Percentiles rank a stretch among this genome's conserved stretches.
Evolutionary conservation across 768 basidiomycete species (phyloP).

Genomic region (Aureoboletus auriporus): DNA sequence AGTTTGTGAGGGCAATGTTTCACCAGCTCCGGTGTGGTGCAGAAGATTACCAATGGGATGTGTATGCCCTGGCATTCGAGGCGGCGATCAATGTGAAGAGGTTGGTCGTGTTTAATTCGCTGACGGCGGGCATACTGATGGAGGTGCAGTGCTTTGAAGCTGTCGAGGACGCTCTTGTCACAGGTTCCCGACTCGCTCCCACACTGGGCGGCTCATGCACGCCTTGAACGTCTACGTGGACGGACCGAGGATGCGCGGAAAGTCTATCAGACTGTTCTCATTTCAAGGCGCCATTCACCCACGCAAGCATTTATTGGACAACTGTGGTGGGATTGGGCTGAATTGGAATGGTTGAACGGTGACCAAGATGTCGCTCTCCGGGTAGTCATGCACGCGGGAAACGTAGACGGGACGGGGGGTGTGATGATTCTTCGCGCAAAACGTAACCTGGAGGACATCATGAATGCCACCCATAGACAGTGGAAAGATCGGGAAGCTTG

Average conservation of each 20-base stretch:
- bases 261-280: slow-evolving; percentile 66
- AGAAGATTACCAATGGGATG: slow-evolving; percentile 62
- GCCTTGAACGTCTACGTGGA: slow-evolving; percentile 64
- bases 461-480: slow-evolving; percentile 24
- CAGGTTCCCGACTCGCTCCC: slow-evolving; percentile 49
- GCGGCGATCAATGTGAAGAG: slow-evolving; percentile 53
- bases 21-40: slow-evolving; percentile 45
- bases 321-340: slow-evolving; percentile 83
- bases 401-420: slow-evolving; percentile 48
- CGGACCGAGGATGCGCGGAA: slow-evolving; percentile 69
- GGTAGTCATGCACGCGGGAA: slow-evolving; percentile 52
- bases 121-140: slow-evolving; percentile 7
- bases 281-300: slow-evolving; percentile 37
- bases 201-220: slow-evolving; percentile 77
- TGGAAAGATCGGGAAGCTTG: slow-evolving; percentile 64
- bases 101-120: slow-evolving; percentile 34
- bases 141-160: slow-evolving; percentile 55
- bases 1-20: slow-evolving; percentile 56
- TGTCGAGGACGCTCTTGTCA: slow-evolving; percentile 63
- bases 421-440: slow-evolving; percentile 61
- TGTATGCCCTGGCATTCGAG: slow-evolving; percentile 64
- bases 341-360: slow-evolving; percentile 74
- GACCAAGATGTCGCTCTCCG: slow-evolving; percentile 45
- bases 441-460: slow-evolving; percentile 55
- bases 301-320: slow-evolving; percentile 35